Base-by-base conservation (phyloP, 2,329 filamentous ascomycete genomes). In the Xylariales sp. region DNA sequence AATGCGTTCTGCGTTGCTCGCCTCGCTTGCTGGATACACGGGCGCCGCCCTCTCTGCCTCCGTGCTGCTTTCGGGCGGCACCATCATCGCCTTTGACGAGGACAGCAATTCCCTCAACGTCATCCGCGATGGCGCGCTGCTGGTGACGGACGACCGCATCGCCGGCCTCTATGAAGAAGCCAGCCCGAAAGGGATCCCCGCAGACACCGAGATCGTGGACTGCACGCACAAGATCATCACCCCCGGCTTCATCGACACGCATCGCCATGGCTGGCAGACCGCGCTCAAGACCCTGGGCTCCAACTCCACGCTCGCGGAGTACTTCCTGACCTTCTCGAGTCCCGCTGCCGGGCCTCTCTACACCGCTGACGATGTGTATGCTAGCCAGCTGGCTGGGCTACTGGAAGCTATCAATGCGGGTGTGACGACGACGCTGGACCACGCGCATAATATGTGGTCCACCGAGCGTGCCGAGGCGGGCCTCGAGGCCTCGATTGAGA, bases 201-300 rank as follows among this genome's bases (percentile, higher is more conserved):
- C 65, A 0, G 75, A 76, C 18, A 78, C 78, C 1, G 78, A 85
- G 58, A 68, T 82, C 1, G 76, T 88, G n/a, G 82, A 88, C 69
- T 82, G 81, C 46, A 80, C 79, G 0, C 78, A 82, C 60, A 85
- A 86, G 71, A 88, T 87, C 65, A 79, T 88, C 59, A 82, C 81
- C 0, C 84, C 86, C 0, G 86, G 87, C 8, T 87, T 89, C 74
- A 79, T 89, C 65, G 84, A 88, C 74, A 88, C 85, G 0, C 86
- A 89, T 69, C 82, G 83, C 1, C 85, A 87, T 68, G 80, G 82
- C 0, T 87, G 86, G 87, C 85, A 88, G 72, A 87, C 86, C 0
- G 83, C 80, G 9, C 82, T 83, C 71, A 86, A 85, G 71, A 87
- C 86, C 0, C 71, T 89, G 1, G 83, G 70, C 0, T 83, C 85